phyloP scores from a whole-genome alignment of 768 basidiomycete species.

The Boletus reticulatus region DNA sequence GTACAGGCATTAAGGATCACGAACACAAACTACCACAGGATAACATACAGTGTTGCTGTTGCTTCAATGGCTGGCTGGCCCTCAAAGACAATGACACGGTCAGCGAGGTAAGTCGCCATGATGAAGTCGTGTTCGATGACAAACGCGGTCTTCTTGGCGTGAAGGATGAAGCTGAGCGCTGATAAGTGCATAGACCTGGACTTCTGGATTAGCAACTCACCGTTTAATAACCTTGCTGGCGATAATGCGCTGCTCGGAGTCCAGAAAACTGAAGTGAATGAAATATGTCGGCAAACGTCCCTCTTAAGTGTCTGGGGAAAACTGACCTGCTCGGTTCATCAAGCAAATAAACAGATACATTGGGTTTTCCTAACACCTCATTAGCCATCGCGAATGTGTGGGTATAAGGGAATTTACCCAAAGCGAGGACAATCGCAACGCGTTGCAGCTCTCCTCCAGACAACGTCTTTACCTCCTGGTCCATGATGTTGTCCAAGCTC shows the following conservation, averaged over 20 bases:
- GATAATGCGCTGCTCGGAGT: constrained; percentile 99
- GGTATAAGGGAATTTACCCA: constrained; percentile 50
- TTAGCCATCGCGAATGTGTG: constrained; percentile 3
- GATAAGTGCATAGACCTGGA: constrained; percentile 1
- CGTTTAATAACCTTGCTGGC: constrained; percentile 98
- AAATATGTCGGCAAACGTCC: constrained; percentile 2
- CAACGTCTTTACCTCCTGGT: constrained; percentile 96
- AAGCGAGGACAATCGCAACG: constrained; percentile 91
- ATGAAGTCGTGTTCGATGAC: constrained; percentile 99
- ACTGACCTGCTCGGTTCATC: constrained; percentile 87
- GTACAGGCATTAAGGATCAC: constrained; percentile 4
- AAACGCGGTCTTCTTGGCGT: constrained; percentile 97
- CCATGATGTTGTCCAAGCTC: constrained; percentile 91
- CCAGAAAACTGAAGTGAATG: constrained; percentile 67
- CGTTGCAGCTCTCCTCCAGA: constrained; percentile 98
- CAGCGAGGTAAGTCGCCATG: constrained; percentile 99
- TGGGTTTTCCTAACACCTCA: constrained; percentile 57
- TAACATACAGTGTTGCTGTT: constrained; percentile 83
- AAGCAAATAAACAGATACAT: constrained; percentile 87
- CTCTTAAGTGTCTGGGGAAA: not conserved
- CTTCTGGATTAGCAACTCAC: constrained; percentile 34
- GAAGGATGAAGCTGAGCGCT: constrained; percentile 75
- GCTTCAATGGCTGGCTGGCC: constrained; percentile 84
- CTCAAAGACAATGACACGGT: constrained; percentile 93
- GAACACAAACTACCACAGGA: not conserved